Conservation (phyloP, 306 rosid species). For the Dicorynia guianensis region DNA sequence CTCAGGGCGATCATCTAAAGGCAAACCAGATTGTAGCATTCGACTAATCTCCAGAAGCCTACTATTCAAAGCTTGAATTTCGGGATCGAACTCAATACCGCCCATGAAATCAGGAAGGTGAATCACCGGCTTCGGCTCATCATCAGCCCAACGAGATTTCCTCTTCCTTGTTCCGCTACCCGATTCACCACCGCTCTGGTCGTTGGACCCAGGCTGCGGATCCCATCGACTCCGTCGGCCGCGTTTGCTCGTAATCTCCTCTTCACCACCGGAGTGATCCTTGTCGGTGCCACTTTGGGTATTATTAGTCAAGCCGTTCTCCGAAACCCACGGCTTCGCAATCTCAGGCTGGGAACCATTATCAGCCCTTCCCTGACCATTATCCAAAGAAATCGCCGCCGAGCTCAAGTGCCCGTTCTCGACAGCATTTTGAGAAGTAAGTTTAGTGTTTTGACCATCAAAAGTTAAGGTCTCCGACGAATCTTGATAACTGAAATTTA, state of each 20-base stretch:
- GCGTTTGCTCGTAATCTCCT: conserved; percentile 62
- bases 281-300: conserved; percentile 61
- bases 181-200: conserved; percentile 52
- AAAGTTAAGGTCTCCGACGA: conserved; percentile 32
- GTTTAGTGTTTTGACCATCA: conserved; percentile 20
- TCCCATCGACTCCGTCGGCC: conserved; percentile 74
- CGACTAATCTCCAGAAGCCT: conserved; percentile 82
- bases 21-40: conserved; percentile 91
- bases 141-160: not conserved
- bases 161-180: not conserved
- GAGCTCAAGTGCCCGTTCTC: conserved; percentile 26
- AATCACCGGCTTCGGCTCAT: not conserved
- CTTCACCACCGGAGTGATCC: conserved; percentile 66
- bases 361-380: conserved; percentile 6
- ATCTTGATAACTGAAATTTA: conserved; percentile 8
- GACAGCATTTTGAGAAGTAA: not conserved
- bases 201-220: conserved; percentile 66
- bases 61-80: conserved; percentile 79
- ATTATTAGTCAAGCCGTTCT: conserved; percentile 56
- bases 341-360: conserved; percentile 32
- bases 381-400: not conserved
- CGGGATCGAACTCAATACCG: conserved; percentile 80
- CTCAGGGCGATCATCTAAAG: conserved; percentile 92
- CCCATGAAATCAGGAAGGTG: conserved; percentile 81
- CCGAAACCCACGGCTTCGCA: conserved; percentile 51